Base-by-base conservation (phyloP, 2,329 filamentous ascomycete genomes). In the Colletotrichum sojae region DNA sequence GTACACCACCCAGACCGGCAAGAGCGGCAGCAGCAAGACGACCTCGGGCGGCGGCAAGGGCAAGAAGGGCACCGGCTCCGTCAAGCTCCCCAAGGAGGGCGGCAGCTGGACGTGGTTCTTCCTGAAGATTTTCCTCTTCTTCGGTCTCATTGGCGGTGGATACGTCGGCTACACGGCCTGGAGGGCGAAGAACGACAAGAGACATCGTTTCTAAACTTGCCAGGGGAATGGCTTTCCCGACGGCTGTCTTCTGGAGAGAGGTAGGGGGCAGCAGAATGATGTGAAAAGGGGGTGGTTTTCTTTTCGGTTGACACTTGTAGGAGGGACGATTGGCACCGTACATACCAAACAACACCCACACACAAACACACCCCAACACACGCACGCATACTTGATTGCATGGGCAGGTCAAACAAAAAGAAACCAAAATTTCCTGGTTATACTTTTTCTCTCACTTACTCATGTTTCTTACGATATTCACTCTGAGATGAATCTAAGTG, bases 151-250 rank as follows among this genome's bases (percentile, higher is more conserved):
- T 52, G 92, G 86, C 10, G 95, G 92, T 73, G 92, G 79, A 5
- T 99, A 98, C 79, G 90, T 94, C 52, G 95, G 94, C 31, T 98
- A 88, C 79, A 98, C 94, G 6, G 88, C 91, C 53, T 99, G 93
- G 83, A 89, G 95, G 77, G 81, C 92, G 72, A 90, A 87, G 80
- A 85, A 83, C 79, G 83, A 85, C 79, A 89, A 88, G 78, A 84
- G 82, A 72, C 87, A 89, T 78, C 83, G 88, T 36, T 90, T 90
- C 75, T 90, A 80, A 77, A 67, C 20, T 6, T 16, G 10, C 31
- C 8, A 10, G 2, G n/a, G 9, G 5, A 39, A 31, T 6, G 18
- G 31, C 6, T 13, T 46, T 27, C 31, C 31, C 31, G 45, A 48
- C 20, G 58, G n/a, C 55, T 36, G 53, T 53, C 39, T 40, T 57